Evolutionary conservation across 2,329 filamentous ascomycete species (phyloP).

Genomic region (Talaromyces sp.): DNA sequence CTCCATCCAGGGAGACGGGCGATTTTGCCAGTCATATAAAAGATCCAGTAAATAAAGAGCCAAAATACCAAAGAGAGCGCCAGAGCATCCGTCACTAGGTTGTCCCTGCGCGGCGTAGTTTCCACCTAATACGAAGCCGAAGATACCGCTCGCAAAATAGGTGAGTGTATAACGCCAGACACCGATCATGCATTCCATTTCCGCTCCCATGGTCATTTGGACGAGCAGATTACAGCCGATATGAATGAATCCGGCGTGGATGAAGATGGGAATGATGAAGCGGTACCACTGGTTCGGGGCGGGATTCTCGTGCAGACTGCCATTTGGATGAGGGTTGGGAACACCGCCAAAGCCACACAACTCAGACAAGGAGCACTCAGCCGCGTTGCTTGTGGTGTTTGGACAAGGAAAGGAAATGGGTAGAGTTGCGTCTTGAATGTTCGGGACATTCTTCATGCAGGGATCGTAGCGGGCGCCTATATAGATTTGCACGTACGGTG

Average conservation of each 20-base stretch:
- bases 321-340: conserved; percentile 61
- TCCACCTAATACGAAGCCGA: conserved; percentile 91
- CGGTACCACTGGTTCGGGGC: conserved; percentile 94
- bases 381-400: conserved; percentile 66
- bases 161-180: conserved; percentile 85
- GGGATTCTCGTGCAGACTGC: conserved; percentile 57
- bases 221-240: conserved; percentile 94
- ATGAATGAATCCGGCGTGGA: conserved; percentile 91
- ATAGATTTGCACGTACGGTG: conserved; percentile 86
- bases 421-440: conserved; percentile 41
- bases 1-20: conserved; percentile 75
- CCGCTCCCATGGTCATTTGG: conserved; percentile 83
- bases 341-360: conserved; percentile 84
- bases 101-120: conserved; percentile 86
- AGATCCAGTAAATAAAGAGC: conserved; percentile 86
- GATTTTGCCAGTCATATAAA: conserved; percentile 87
- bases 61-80: conserved; percentile 87
- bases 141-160: conserved; percentile 89
- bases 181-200: conserved; percentile 91
- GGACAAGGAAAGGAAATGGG: conserved; percentile 73
- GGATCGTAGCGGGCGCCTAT: conserved; percentile 93
- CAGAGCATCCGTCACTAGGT: conserved; percentile 85
- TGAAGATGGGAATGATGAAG: conserved; percentile 93
- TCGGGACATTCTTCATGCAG: conserved; percentile 79
- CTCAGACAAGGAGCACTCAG: conserved; percentile 71